Base-by-base conservation (phyloP, 2,329 filamentous ascomycete genomes). In the Sporothrix pallida region DNA sequence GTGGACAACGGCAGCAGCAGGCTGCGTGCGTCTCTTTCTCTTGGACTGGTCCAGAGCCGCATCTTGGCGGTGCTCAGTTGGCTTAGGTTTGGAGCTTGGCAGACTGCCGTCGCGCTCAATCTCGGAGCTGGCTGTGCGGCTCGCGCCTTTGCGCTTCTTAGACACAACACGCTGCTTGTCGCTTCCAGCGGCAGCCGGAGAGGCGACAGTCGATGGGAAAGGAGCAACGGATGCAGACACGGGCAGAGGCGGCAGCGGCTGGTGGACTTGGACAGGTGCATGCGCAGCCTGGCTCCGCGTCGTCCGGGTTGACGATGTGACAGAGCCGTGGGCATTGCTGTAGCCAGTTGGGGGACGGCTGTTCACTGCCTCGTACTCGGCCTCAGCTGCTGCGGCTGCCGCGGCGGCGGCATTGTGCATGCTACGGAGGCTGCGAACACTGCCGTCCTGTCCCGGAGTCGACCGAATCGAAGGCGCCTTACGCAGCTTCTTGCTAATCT, bases 401-500 rank as follows among this genome's bases (percentile, higher is more conserved):
- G 48, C 31, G 4, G 58, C 68, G 13, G 69, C 44, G 5, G 62
- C 65, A 9, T 44, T 71, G 67, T 69, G 67, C 67, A 69, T 54
- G 17, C 67, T 69, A 15, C 67, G 48, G 15, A 69, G 48, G 48
- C 67, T 69, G 9, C 67, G 67, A n/a, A 69, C 67, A 23, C 67
- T 69, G 26, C 67, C 67, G 26, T 69, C 67, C 15, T 54, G 67
- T 12, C 67, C 67, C 8, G 48, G 67, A 10, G 67, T 69, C 15
- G 67, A 69, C 10, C 67, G 67, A 31, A 69, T 69, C 3, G 67
- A 69, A 52, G 67, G 81, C 8, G 83, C 85, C 80, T 87, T 86
- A 72, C 88, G 86, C 68, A 89, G 81, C 79, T 87, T 88, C 82
- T 88, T 88, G 73, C 83, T 82, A 26, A 84, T 81, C 75, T 82